Evolutionary conservation across 257 asterid species (phyloP).

Genomic region (Ligustrum vulgare): DNA sequence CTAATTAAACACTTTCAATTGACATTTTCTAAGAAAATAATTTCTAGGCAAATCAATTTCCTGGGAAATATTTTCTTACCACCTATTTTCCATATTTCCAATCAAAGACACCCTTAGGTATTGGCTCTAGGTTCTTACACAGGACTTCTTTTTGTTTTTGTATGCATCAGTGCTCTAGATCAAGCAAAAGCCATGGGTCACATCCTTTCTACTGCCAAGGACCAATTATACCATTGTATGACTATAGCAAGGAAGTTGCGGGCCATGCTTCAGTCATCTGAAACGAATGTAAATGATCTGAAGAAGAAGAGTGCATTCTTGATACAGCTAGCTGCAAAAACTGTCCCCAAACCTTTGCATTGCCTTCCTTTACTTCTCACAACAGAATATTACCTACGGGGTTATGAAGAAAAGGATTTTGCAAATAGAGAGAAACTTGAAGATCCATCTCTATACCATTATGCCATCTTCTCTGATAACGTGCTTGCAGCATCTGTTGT

Average conservation of each 20-base stretch:
- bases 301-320: constrained; percentile 83
- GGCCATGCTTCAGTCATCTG: constrained; percentile 88
- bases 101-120: neutral
- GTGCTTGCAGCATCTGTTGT: constrained; percentile 93
- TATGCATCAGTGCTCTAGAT: constrained; percentile 60
- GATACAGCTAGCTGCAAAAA: constrained; percentile 92
- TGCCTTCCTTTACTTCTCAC: constrained; percentile 82
- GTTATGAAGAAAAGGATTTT: constrained; percentile 56
- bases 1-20: too few species aligned
- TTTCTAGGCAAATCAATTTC: too few species aligned
- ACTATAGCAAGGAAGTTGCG: constrained; percentile 79
- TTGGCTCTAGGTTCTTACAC: constrained; percentile 25
- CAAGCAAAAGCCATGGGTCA: constrained; percentile 94
- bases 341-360: constrained; percentile 89
- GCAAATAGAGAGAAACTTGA: constrained; percentile 73
- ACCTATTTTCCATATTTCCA: too few species aligned
- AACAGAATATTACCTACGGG: constrained; percentile 61
- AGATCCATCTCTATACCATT: constrained; percentile 79
- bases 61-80: too few species aligned
- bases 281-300: constrained; percentile 47
- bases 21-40: too few species aligned
- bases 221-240: constrained; percentile 68
- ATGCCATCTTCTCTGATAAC: constrained; percentile 90
- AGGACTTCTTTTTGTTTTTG: constrained; percentile 13
- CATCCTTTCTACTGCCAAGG: constrained; percentile 81